Evolutionary conservation across 129 eudicot species (phyloP).

Genomic region (Oenanthe sinensis): DNA sequence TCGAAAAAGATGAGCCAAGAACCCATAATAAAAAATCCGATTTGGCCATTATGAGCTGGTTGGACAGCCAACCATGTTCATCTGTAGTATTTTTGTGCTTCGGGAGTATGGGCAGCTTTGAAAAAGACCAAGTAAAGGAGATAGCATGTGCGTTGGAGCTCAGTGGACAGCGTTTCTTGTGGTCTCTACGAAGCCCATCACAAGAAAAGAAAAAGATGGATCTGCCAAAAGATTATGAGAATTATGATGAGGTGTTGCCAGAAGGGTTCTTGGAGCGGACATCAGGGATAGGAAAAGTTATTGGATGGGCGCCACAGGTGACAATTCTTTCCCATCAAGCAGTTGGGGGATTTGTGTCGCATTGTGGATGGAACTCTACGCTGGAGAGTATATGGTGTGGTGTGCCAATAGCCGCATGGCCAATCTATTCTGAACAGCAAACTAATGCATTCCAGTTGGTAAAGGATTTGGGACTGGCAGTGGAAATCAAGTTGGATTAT

Average conservation of each 20-base stretch:
- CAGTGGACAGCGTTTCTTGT: conserved; percentile 5
- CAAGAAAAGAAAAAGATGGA: background rate
- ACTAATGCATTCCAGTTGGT: conserved; percentile 27
- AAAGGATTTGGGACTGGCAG: conserved; percentile 23
- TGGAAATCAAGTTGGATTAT: conserved; percentile 34
- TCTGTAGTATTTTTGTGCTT: conserved; percentile 41
- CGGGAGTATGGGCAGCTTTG: conserved; percentile 27
- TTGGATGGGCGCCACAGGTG: conserved; percentile 8
- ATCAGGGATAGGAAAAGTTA: background rate
- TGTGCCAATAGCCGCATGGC: conserved; percentile 10
- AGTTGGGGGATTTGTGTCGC: conserved; percentile 7
- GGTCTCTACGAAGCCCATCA: background rate
- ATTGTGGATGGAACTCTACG: conserved; percentile 9
- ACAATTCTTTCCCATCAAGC: background rate
- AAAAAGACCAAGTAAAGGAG: conserved; percentile 19
- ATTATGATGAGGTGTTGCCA: background rate
- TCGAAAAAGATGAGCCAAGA: background rate
- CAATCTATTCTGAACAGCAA: conserved; percentile 31
- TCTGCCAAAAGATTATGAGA: background rate
- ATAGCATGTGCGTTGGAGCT: conserved; percentile 23
- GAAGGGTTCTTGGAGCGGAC: conserved; percentile 4
- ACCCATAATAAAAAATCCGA: background rate
- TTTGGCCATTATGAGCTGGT: conserved; percentile 19
- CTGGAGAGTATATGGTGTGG: conserved; percentile 9
- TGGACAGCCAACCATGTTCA: conserved; percentile 26